A percentile compares a stretch with the other conserved stretches of the same genome.
phyloP scores from a whole-genome alignment of 768 basidiomycete genomes.

The Pleurotus pulmonarius region DNA sequence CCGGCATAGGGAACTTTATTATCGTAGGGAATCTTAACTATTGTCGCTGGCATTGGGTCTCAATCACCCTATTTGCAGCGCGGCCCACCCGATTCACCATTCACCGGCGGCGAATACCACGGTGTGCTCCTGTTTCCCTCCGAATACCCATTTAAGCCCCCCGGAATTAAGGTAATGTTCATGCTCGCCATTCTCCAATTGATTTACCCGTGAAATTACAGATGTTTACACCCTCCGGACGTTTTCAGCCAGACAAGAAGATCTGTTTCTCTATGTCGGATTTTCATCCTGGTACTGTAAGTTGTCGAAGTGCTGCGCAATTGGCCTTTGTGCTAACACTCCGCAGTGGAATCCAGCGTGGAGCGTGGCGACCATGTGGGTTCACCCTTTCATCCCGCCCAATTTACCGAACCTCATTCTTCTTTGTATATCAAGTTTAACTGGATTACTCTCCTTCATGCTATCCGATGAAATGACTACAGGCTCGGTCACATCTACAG shows the following conservation, averaged over 20 bases:
- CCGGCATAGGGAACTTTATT: slow-evolving; percentile 81
- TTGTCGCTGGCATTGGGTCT: slow-evolving; percentile 1
- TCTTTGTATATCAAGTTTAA: slow-evolving; percentile 54
- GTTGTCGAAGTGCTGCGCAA: slow-evolving; percentile 25
- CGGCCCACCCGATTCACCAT: slow-evolving; percentile 93
- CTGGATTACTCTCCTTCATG: slow-evolving; percentile 94
- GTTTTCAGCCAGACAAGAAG: slow-evolving; percentile 90
- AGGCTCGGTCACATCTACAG: slow-evolving; percentile 80
- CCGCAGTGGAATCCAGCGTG: slow-evolving; percentile 90
- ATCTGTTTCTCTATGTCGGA: slow-evolving; percentile 99
- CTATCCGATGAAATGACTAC: slow-evolving; percentile 96
- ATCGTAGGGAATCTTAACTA: slow-evolving; percentile 53
- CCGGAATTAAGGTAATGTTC: slow-evolving; percentile 80
- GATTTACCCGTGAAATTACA: slow-evolving; percentile 21
- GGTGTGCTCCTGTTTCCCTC: slow-evolving; percentile 89
- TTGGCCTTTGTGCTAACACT: not conserved
- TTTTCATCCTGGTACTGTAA: slow-evolving; percentile 84
- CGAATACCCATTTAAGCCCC: slow-evolving; percentile 96
- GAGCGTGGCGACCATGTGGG: slow-evolving; percentile 93
- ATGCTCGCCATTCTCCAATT: not conserved
- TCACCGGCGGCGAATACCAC: slow-evolving; percentile 89
- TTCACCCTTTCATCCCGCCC: slow-evolving; percentile 15
- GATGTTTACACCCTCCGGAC: slow-evolving; percentile 91
- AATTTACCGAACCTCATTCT: slow-evolving; percentile 10
- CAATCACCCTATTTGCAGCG: slow-evolving; percentile 45